Base-by-base conservation (phyloP, 495 filamentous ascomycete genomes). In the Thermochaetoides thermophila region DNA sequence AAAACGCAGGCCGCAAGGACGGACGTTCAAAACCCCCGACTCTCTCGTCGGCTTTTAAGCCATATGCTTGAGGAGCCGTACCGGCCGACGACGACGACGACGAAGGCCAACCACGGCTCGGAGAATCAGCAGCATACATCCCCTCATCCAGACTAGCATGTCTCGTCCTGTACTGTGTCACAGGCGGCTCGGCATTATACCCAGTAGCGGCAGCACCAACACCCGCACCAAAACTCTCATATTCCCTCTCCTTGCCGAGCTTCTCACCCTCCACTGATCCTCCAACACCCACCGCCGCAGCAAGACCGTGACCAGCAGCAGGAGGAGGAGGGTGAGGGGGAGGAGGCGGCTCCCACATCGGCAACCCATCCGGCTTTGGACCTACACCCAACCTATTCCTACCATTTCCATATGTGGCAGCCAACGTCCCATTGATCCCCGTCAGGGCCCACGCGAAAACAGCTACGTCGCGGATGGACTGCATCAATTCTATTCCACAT, bases 381-480 rank as follows among this genome's bases (percentile, higher is more conserved):
- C 14, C 71, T 59, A n/a, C n/a, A 37, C 74, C 68, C 18, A 73
- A 71, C 7, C 53, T 56, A 2, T 77, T 73, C 15, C 61, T 63
- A n/a, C 80, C 79, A 10, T 57, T 61, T 31, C 68, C 61, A 39
- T 73, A 81, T 18, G 70, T 61, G 7, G n/a, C n/a, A n/a, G 76
- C 74, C 17, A 87, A 46, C 11, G 70, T 75, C 2, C 78, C 78
- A 49, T 91, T 91, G 56, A 87, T 91, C 11, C 81, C 81, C 2
- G 74, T 70, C 15, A 89, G 55, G 4, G 75, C 74, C 81, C 79
- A 87, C 10, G 81, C 80, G 46, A 87, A 86, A 18, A 84, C 76
- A 12, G 81, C 83, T 18, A 84, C 76, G 27, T 91, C 82, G 20
- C 80, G 76, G 37, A 89, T 91, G 5, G 76, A 74, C 27, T 70